phyloP scores from a whole-genome alignment of 2,329 filamentous ascomycete genomes.

The Xylariales sp. region DNA sequence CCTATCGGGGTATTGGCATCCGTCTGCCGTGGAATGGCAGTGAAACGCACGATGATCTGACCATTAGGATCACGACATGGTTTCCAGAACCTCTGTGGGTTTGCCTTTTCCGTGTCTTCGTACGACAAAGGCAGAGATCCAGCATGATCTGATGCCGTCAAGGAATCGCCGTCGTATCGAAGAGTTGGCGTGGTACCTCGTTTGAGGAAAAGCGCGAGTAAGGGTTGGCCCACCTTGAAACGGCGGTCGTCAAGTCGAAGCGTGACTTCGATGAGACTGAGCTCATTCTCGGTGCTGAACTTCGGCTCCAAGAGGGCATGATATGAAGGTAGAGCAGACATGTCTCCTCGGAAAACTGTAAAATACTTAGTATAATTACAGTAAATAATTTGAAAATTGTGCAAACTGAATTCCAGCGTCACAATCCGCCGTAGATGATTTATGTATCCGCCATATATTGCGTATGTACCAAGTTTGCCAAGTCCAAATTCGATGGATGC shows the following conservation, averaged over 20 bases:
- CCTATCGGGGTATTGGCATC: not conserved
- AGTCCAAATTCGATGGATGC: too few species aligned
- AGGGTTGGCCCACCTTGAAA: not conserved
- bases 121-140: not conserved
- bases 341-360: too few species aligned
- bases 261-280: not conserved
- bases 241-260: not conserved
- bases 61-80: not conserved
- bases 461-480: too few species aligned
- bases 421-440: too few species aligned
- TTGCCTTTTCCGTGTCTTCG: not conserved
- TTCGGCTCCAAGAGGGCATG: not conserved
- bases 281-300: not conserved
- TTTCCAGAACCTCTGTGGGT: not conserved
- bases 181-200: slow-evolving; percentile 1
- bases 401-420: too few species aligned
- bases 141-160: not conserved
- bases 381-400: too few species aligned
- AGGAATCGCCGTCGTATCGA: slow-evolving; percentile 1
- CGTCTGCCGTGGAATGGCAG: not conserved
- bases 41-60: not conserved
- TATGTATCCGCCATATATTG: too few species aligned
- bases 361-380: too few species aligned
- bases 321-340: not conserved
- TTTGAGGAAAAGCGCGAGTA: not conserved